Base-by-base conservation (phyloP, 257 asterid genomes). In the Nemophila menziesii region DNA sequence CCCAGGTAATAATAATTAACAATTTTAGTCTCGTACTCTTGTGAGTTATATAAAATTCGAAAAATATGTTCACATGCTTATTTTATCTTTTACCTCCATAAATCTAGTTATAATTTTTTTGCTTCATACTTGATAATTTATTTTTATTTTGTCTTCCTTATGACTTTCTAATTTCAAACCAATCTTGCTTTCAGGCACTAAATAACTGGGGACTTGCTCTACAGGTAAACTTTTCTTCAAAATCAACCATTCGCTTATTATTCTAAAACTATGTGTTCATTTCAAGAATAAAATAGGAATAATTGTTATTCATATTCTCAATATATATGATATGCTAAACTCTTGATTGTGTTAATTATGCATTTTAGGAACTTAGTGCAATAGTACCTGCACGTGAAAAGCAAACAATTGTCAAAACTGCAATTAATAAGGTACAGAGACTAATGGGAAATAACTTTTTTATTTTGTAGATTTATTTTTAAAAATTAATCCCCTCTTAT, bases 161-260 rank as follows among this genome's bases (percentile, higher is more conserved):
- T 34, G 37, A 44, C 47, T 20, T 62, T 56, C 75, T 72, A 43
- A 76, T 57, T 40, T 40, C 24, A 45, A 22, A 39, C 26, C 43
- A 38, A 44, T 59, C 60, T 40, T 56, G 56, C 8, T 44, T 54
- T 51, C 81, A 90, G 99, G 99, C 99, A 33, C 92, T 90, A 52
- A 90, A 90, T 78, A 90, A 90, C 68, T 90, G 96, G 99, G 99
- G 99, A 51, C 96, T 90, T 71, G 99, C 99, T 51, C 73, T 90
- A 66, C 99, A 90, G 99, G 99, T 90, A 20, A 41, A 3, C n/a
- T 48, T 46, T 41, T 21, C 47, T 37, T 43, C 48, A 24, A 16
- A 47, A 49, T 23, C 49, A 41, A 17, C 29, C 39, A 11, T 12
- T 22, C 39, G 26, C 37, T 20, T 22, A 20, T 20, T 22, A 20